Evolutionary conservation across 106 monocot genomes (phyloP).

Genomic region (Dactylorhiza incarnata): DNA sequence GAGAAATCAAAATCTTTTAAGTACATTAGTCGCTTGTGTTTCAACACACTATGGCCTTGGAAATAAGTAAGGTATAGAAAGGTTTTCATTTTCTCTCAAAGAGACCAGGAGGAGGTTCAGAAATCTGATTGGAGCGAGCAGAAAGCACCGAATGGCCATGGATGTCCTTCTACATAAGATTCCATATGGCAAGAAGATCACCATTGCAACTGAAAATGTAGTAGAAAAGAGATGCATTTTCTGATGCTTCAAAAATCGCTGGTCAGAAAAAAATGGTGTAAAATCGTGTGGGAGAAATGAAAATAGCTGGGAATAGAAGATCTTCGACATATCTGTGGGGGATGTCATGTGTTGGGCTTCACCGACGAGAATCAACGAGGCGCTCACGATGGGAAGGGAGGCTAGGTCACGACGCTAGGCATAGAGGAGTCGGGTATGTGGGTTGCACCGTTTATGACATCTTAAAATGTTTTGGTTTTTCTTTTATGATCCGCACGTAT

Average conservation of each 20-base stretch:
- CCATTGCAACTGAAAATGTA: background rate
- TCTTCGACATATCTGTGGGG: too few relatives aligned
- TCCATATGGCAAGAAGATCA: constrained; percentile 19
- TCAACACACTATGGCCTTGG: constrained; percentile 4
- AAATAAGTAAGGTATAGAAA: constrained; percentile 10
- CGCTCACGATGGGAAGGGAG: too few relatives aligned
- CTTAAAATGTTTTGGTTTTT: too few relatives aligned
- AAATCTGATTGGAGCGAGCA: constrained; percentile 28
- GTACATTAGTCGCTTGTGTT: constrained; percentile 9
- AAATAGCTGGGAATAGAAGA: too few relatives aligned
- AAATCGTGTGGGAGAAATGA: background rate
- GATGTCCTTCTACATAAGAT: constrained; percentile 34
- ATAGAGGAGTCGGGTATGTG: too few relatives aligned
- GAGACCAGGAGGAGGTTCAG: constrained; percentile 42
- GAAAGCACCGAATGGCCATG: constrained; percentile 22
- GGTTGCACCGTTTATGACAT: too few relatives aligned
- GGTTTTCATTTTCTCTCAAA: constrained; percentile 31
- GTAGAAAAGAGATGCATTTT: background rate
- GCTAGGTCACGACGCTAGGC: too few relatives aligned
- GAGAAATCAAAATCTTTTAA: constrained; percentile 4
- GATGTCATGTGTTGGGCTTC: too few relatives aligned
- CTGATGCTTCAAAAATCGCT: background rate
- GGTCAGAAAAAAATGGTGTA: background rate
- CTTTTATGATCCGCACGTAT: too few relatives aligned
- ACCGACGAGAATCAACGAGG: too few relatives aligned